These are phyloP conservation scores for Flaveria robusta DNA, from an alignment of 129 eudicot species.

Conservation along the genomic window DNA sequence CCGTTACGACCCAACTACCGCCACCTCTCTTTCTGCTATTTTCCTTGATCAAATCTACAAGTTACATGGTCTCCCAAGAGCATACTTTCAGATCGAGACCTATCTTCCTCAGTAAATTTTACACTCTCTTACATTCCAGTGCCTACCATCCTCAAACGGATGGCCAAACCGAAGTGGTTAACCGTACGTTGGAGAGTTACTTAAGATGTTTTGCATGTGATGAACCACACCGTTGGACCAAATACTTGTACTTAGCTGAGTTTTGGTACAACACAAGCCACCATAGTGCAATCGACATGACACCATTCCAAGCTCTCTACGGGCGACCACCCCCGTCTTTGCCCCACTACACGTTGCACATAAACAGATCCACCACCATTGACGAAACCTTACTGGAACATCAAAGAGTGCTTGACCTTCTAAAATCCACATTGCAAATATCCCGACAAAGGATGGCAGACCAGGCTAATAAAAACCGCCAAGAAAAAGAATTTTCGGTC, in stretches of 20 bases:
- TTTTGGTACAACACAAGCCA: background rate
- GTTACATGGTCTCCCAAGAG: background rate
- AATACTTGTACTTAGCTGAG: background rate
- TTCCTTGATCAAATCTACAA: background rate
- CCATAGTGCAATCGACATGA: background rate
- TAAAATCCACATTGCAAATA: background rate
- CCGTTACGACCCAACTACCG: background rate
- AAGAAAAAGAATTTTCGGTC: background rate
- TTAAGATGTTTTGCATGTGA: background rate
- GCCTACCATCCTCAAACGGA: conserved; percentile 2
- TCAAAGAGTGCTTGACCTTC: background rate
- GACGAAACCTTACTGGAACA: conserved; percentile 4
- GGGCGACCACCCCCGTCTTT: background rate
- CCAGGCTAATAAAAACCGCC: background rate
- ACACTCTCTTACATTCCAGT: background rate
- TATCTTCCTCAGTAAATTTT: background rate
- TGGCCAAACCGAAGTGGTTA: background rate
- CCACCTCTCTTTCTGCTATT: background rate
- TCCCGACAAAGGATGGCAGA: background rate
- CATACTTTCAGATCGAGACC: background rate
- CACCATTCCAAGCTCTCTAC: background rate
- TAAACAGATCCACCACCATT: background rate
- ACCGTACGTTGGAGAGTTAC: background rate
- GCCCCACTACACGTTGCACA: background rate
- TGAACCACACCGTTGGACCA: background rate